Base-by-base conservation (phyloP, 2,329 filamentous ascomycete species). In the Penicillium sp. region DNA sequence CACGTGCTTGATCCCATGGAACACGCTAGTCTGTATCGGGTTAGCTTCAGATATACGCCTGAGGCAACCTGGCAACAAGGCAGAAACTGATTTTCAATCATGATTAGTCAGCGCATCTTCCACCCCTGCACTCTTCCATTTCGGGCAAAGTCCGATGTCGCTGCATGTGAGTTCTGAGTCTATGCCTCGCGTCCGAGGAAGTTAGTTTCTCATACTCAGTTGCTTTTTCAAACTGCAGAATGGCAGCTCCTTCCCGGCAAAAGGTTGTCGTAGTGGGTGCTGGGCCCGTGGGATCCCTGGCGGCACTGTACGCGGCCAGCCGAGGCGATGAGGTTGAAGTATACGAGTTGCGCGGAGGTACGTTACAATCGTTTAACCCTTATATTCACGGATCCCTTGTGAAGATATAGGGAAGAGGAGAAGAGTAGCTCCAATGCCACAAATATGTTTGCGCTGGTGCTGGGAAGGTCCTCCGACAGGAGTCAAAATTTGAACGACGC, bases 261-360 rank as follows among this genome's bases (percentile, higher is more conserved):
- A 93, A 89, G 71, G 82, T 87, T 47, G 80, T 95, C 18, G 80
- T 98, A 41, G 86, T 98, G 42, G 93, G 93, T 46, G 93, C 91
- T 47, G 93, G 93, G 1, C 93, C 93, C 0, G 93, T 98, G 6
- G 93, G 93, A 33, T 89, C 91, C 9, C 76, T 98, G 37, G 91
- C 93, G 23, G 93, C 90, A 38, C 75, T 98, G 5, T 98, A 97
- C 75, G 92, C 93, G 46, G 92, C 93, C 3, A 81, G 86, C 59
- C 80, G 92, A 68, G 93, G 91, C 38, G 84, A 95, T 69, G 77
- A 92, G 64, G 93, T 98, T 28, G 90, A 96, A 68, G 80, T 98
- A 43, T 98, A 97, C 70, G 93, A 98, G 72, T 75, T 98, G 59
- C 82, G 93, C 66, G 83, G 86, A 75, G 93, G 93, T 96, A 79